These are phyloP conservation scores for Blastocystis sp. DNA, from an alignment of 352 stramenopile genomes.

Conservation along the genomic window DNA sequence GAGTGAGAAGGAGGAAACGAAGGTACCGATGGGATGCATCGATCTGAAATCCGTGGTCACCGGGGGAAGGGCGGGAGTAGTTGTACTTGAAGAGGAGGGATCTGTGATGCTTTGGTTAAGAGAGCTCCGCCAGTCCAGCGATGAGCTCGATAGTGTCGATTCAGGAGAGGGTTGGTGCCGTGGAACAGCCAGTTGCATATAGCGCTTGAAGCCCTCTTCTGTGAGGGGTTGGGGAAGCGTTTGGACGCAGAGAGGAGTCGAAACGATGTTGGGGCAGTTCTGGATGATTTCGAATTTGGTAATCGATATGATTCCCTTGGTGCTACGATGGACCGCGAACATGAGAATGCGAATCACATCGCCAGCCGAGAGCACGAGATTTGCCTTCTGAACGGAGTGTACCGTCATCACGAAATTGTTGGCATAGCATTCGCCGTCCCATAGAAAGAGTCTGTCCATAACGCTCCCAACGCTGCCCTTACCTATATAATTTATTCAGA, in stretches of 20 bases:
- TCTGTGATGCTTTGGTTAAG: background rate
- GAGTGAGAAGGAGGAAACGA: background rate
- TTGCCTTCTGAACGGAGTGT: background rate
- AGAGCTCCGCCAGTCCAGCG: background rate
- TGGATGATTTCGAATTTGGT: background rate
- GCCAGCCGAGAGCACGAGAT: background rate
- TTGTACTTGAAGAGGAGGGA: background rate
- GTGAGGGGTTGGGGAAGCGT: conserved; percentile 35
- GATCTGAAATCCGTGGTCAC: background rate
- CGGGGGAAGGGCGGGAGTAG: background rate
- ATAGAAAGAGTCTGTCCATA: conserved; percentile 47
- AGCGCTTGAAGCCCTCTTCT: background rate
- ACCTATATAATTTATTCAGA: conserved; percentile 18
- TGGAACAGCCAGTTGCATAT: background rate
- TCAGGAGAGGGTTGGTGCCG: no score
- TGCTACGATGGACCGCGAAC: background rate
- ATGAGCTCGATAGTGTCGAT: background rate
- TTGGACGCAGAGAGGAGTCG: conserved; percentile 41
- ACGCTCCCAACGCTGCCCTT: background rate
- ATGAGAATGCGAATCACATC: conserved; percentile 5
- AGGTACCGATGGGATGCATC: conserved; percentile 42
- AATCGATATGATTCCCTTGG: background rate
- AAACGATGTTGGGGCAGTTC: conserved; percentile 22
- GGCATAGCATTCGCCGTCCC: conserved; percentile 38
- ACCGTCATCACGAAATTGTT: conserved; percentile 11